Evolutionary conservation across 805 yeast species (phyloP).

Genomic region (Lipomyces yamanashiensis): DNA sequence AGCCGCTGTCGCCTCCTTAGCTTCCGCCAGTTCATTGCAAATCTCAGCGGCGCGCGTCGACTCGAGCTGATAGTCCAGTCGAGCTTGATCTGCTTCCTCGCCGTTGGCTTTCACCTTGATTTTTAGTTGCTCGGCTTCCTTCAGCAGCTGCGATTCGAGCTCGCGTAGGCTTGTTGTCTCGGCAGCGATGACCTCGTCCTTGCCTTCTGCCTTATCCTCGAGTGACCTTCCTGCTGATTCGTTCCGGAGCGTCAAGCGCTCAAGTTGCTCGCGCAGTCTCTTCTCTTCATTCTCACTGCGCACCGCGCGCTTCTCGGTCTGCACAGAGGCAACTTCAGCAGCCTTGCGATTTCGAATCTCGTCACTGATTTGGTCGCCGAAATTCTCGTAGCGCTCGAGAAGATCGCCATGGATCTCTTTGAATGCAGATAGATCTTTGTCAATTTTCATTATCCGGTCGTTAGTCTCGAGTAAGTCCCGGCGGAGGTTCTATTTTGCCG

Average conservation of each 20-base stretch:
- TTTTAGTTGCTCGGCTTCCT: constrained; percentile 46
- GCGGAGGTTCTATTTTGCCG: constrained; percentile 14
- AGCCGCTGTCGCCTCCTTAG: constrained; percentile 38
- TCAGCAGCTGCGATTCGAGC: constrained; percentile 52
- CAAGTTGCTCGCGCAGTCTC: constrained; percentile 40
- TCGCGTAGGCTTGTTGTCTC: constrained; percentile 48
- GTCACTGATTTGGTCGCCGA: constrained; percentile 21
- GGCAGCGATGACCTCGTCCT: constrained; percentile 21
- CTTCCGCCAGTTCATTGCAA: constrained; percentile 42
- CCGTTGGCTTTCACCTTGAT: constrained; percentile 52
- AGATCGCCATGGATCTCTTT: constrained; percentile 23
- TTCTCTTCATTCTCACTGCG: constrained; percentile 37
- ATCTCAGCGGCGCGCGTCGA: constrained; percentile 44
- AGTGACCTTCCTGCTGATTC: constrained; percentile 14
- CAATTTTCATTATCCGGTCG: constrained; percentile 17
- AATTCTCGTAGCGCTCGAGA: constrained; percentile 13
- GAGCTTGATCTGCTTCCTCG: constrained; percentile 64
- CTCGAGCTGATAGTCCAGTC: constrained; percentile 42
- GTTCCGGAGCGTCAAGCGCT: constrained; percentile 32
- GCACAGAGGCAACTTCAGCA: constrained; percentile 36
- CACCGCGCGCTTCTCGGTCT: constrained; percentile 41
- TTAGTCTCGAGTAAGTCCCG: constrained; percentile 18
- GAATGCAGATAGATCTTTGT: constrained; percentile 5
- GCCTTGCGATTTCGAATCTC: constrained; percentile 14
- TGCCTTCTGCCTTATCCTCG: constrained; percentile 5